Conservation (phyloP, 1,284 basidiomycete species). For the Uromyces viciae-fabae region DNA sequence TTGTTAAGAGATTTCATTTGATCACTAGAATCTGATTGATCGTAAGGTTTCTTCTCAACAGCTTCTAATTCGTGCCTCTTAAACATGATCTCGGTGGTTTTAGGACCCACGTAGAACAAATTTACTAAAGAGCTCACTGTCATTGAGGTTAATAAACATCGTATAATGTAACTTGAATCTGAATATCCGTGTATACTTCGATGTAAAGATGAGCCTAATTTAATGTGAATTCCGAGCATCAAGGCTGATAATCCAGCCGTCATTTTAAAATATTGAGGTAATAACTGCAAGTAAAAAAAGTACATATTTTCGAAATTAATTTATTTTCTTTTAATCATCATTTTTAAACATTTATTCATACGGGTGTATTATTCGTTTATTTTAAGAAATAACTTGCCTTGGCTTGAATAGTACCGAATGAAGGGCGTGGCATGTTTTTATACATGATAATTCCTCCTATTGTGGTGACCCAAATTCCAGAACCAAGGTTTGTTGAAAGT, state of each 20-base stretch:
- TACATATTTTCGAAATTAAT: no score
- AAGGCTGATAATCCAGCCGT: slow-evolving; percentile 62
- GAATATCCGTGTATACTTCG: slow-evolving; percentile 56
- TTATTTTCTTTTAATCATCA: no score
- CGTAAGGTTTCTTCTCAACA: slow-evolving; percentile 67
- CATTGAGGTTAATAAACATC: slow-evolving; percentile 18
- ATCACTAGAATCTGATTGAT: slow-evolving; percentile 62
- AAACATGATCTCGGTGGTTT: slow-evolving; percentile 62
- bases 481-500: slow-evolving; percentile 25
- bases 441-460: slow-evolving; percentile 45
- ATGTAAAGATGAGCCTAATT: slow-evolving; percentile 61
- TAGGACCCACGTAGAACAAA: slow-evolving; percentile 54
- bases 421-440: slow-evolving; percentile 59
- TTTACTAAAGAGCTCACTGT: slow-evolving; percentile 56
- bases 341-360: background rate
- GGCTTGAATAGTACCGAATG: slow-evolving; percentile 69
- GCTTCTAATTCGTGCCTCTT: slow-evolving; percentile 69
- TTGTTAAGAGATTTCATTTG: slow-evolving; percentile 35
- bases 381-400: slow-evolving; percentile 1
- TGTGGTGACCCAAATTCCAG: slow-evolving; percentile 43
- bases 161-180: slow-evolving; percentile 48
- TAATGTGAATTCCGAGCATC: slow-evolving; percentile 65
- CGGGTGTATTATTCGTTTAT: background rate
- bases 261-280: slow-evolving; percentile 70
- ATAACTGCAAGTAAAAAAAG: slow-evolving; percentile 60